Percentiles rank a stretch among this genome's conserved stretches.
phyloP scores from a whole-genome alignment of 2,329 filamentous ascomycete species.

The Diaporthe ampelina region DNA sequence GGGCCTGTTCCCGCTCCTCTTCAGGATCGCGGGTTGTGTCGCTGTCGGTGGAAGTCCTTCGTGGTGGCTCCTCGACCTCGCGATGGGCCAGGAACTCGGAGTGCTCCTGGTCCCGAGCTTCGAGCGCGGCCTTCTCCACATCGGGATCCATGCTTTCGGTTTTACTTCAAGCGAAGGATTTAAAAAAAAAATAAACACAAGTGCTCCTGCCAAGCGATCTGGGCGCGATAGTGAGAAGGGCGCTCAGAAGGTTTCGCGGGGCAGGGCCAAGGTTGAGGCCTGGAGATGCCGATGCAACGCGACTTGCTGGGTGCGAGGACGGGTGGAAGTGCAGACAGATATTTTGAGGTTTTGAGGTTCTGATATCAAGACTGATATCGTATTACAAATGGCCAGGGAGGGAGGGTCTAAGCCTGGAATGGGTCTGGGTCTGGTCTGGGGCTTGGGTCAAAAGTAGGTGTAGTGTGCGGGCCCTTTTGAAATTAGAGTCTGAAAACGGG shows the following conservation, averaged over 20 bases:
- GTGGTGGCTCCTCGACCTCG: slow-evolving; percentile 43
- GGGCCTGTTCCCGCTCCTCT: slow-evolving; percentile 56
- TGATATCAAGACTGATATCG: slow-evolving; percentile 17
- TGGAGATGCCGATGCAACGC: slow-evolving; percentile 10
- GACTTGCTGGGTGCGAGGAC: not conserved
- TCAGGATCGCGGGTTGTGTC: slow-evolving; percentile 50
- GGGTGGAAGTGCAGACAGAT: not conserved
- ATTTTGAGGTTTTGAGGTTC: not conserved
- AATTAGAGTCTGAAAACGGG: slow-evolving; percentile 28
- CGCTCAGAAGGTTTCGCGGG: slow-evolving; percentile 26
- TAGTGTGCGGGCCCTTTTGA: slow-evolving; percentile 28
- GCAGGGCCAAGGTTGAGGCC: slow-evolving; percentile 30
- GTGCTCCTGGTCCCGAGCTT: slow-evolving; percentile 31
- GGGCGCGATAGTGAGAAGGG: slow-evolving; percentile 12
- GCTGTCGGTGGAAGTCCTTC: slow-evolving; percentile 41
- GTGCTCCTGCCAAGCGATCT: slow-evolving; percentile 10
- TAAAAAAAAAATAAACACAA: not conserved
- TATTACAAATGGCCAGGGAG: slow-evolving; percentile 22
- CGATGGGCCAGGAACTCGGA: slow-evolving; percentile 32
- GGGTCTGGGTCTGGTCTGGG: not conserved
- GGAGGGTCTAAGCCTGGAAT: slow-evolving; percentile 1
- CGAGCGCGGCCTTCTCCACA: slow-evolving; percentile 42
- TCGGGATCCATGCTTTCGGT: slow-evolving; percentile 43
- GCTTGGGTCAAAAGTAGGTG: slow-evolving; percentile 31
- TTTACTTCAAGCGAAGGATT: not conserved